Evolutionary conservation across 495 filamentous ascomycete genomes (phyloP).

Genomic region (Penicillium waksmanii): DNA sequence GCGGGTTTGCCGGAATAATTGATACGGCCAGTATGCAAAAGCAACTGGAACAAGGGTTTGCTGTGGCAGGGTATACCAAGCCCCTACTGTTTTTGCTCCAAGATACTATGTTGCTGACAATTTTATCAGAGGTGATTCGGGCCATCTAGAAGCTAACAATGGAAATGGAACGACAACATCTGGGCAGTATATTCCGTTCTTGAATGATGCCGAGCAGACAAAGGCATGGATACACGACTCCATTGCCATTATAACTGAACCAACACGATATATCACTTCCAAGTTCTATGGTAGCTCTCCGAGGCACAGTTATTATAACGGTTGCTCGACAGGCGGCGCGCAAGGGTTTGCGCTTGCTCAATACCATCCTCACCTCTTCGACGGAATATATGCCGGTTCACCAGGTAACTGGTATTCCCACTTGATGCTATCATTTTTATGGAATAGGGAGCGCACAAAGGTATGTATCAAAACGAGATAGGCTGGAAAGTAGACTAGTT

Average conservation of each 20-base stretch:
- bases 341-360: constrained; percentile 51
- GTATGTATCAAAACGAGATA: background rate
- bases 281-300: constrained; percentile 35
- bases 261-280: constrained; percentile 30
- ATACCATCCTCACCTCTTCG: constrained; percentile 44
- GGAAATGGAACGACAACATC: constrained; percentile 18
- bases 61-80: constrained; percentile 32
- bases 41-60: constrained; percentile 39
- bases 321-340: constrained; percentile 51
- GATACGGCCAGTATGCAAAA: constrained; percentile 30
- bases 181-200: constrained; percentile 25
- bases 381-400: constrained; percentile 45
- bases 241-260: constrained; percentile 39
- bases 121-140: constrained; percentile 23
- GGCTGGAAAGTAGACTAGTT: background rate
- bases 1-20: constrained; percentile 43
- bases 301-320: constrained; percentile 41
- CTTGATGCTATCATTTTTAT: constrained; percentile 44
- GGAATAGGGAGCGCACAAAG: constrained; percentile 32
- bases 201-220: constrained; percentile 37
- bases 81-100: background rate
- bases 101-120: background rate
- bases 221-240: constrained; percentile 50
- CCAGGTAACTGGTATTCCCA: constrained; percentile 51
- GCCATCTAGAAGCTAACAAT: constrained; percentile 33